Evolutionary conservation across 2,329 filamentous ascomycete species (phyloP).

Genomic region (Stenocarpella maydis): DNA sequence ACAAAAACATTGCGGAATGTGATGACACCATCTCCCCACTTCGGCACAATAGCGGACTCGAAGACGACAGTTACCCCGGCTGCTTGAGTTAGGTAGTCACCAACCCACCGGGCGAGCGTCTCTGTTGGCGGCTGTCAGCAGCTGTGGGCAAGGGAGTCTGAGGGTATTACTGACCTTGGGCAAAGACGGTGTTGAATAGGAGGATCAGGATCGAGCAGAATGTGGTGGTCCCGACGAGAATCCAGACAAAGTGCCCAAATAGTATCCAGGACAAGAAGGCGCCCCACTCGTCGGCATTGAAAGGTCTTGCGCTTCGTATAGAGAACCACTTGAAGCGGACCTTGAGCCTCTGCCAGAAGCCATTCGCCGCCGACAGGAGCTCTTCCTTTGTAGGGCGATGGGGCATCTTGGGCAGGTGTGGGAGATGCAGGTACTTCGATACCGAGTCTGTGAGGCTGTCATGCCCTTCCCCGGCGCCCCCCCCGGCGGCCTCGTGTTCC

Average conservation of each 20-base stretch:
- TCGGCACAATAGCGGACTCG: conserved; percentile 96
- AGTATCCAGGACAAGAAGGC: conserved; percentile 96
- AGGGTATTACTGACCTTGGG: conserved; percentile 71
- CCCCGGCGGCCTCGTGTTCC: conserved; percentile 48
- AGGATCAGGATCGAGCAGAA: conserved; percentile 94
- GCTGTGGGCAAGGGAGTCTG: background rate
- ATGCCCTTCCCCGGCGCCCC: conserved; percentile 17
- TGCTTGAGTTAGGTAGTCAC: conserved; percentile 93
- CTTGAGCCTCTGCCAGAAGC: conserved; percentile 89
- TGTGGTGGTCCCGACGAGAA: conserved; percentile 95
- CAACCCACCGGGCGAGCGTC: conserved; percentile 90
- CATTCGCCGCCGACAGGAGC: conserved; percentile 86
- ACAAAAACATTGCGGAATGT: conserved; percentile 97
- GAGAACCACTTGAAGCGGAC: conserved; percentile 98
- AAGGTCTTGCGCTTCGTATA: conserved; percentile 90
- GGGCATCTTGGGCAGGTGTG: conserved; percentile 72
- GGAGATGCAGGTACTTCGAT: conserved; percentile 67
- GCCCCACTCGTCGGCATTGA: conserved; percentile 95
- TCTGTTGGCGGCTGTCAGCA: conserved; percentile 58
- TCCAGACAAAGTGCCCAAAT: conserved; percentile 91
- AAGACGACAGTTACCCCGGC: conserved; percentile 95
- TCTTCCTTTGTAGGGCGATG: conserved; percentile 95
- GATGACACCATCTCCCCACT: conserved; percentile 94
- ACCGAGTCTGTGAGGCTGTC: conserved; percentile 55
- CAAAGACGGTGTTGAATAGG: conserved; percentile 94